Base-by-base conservation (phyloP, 805 yeast species). In the Hanseniaspora guilliermondii region DNA sequence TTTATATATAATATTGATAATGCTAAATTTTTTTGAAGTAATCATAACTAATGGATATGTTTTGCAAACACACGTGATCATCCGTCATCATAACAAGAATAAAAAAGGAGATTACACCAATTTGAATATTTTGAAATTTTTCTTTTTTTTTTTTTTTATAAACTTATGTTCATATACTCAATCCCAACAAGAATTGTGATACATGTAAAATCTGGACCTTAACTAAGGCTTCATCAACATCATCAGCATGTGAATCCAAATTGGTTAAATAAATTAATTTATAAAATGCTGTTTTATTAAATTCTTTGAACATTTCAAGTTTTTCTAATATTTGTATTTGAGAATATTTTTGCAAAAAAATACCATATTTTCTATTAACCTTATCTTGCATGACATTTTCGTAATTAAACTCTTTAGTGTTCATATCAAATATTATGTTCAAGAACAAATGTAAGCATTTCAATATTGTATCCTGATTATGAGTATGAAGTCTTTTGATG, bases 261-360 rank as follows among this genome's bases (percentile, higher is more conserved):
- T 44, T 52, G 6, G 60, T 60, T 36, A 63, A 47, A 11, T 61
- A 61, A 37, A 58, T 58, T 27, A 64, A 37, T 32, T 60, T 61
- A 16, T 57, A 53, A 44, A 58, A 62, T 5, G 57, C 35, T 22
- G 58, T 61, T 2, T 56, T 54, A 45, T 63, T 62, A 4, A 57
- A 42, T 5, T 49, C 47, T 27, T 55, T 57, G 44, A 61, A 63
- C 5, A 27, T 11, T 6, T 45, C 41, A 30, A 64, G 24, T 48
- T 59, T 46, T 9, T 52, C 22, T 37, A 45, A 52, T 21, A 62
- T 49, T 1, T 60, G 60, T 22, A 57, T 47, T 17, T 50, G 50
- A 25, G 58, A 56, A 47, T 62, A 64, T 53, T 65, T 65, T 36
- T 61, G 61, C 30, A 59, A 35, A 14, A 64, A 42, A 6, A 60